phyloP scores from a whole-genome alignment of 768 basidiomycete genomes.

The Amylocystis lapponica region DNA sequence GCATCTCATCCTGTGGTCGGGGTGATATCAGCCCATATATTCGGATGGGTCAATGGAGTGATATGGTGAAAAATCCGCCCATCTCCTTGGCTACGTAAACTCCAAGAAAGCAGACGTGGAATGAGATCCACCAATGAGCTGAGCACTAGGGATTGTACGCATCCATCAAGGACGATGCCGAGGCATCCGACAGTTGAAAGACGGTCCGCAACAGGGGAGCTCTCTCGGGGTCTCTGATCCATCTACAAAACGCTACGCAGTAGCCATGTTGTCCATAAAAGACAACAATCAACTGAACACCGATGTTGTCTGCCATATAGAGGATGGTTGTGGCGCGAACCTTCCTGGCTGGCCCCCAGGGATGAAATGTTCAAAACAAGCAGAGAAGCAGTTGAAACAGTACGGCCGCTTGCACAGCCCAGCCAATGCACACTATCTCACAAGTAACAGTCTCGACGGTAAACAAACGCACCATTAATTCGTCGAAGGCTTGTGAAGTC shows the following conservation, averaged over 20 bases:
- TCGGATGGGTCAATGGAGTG: neutral
- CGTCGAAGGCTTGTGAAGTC: slow-evolving; percentile 73
- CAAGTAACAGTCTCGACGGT: neutral
- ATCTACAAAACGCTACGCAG: no score
- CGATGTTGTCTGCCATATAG: neutral
- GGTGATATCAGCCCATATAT: neutral
- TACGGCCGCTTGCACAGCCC: no score
- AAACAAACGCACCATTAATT: slow-evolving; percentile 56
- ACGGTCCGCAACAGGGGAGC: slow-evolving; percentile 11
- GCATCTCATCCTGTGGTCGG: slow-evolving; percentile 69
- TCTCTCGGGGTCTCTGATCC: no score
- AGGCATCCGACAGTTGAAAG: neutral
- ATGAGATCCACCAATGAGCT: neutral
- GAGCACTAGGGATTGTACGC: no score
- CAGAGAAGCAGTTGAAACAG: no score
- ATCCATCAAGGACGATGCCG: neutral
- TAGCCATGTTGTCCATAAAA: no score
- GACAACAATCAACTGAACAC: neutral
- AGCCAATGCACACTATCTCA: neutral
- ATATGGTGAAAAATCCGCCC: neutral
- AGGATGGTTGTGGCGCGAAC: no score
- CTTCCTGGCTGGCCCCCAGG: no score
- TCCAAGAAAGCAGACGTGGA: neutral
- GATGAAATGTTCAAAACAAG: no score
- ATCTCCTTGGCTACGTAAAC: neutral